Percentiles rank a stretch among this genome's conserved stretches.
Conservation (phyloP, 139 green algal genomes). For the Ostreobium quekettii region DNA sequence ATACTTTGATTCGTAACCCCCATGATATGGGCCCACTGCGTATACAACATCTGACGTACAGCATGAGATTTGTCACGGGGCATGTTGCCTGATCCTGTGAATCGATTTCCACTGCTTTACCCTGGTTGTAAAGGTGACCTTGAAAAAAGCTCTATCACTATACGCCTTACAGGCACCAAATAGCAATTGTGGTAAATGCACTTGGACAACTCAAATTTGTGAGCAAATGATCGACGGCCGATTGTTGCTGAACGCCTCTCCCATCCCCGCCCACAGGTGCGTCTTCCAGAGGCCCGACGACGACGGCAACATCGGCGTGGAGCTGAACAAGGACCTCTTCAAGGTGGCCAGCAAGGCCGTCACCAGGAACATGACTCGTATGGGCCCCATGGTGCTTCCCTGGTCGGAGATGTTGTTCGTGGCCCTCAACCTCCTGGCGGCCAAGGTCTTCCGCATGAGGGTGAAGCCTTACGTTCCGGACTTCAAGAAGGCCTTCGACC, state of each 20-base stretch:
- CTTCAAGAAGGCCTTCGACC: conserved; percentile 72
- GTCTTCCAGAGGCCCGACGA: conserved; percentile 49
- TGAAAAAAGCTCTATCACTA: too few species aligned
- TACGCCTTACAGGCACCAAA: too few species aligned
- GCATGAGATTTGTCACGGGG: too few species aligned
- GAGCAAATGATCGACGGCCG: too few species aligned
- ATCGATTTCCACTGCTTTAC: too few species aligned
- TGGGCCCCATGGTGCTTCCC: conserved; percentile 52
- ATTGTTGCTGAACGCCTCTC: not conserved
- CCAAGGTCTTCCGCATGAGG: conserved; percentile 19
- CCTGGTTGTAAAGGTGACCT: too few species aligned
- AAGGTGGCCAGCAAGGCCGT: conserved; percentile 43
- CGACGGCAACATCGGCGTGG: conserved; percentile 40
- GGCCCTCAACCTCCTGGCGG: conserved; percentile 37
- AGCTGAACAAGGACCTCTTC: conserved; percentile 46
- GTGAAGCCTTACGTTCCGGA: conserved; percentile 65
- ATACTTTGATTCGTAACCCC: too few species aligned
- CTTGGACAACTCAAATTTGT: too few species aligned
- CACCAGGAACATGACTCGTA: conserved; percentile 44
- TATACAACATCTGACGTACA: too few species aligned
- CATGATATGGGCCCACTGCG: too few species aligned
- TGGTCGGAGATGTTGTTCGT: conserved; percentile 47
- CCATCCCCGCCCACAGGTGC: conserved; percentile 29
- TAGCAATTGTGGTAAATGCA: too few species aligned
- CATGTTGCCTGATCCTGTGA: too few species aligned